A percentile compares a stretch with the other conserved stretches of the same genome.
Evolutionary conservation across 164 flowering plant genomes (phyloP).

Genomic region (Platanus orientalis): DNA sequence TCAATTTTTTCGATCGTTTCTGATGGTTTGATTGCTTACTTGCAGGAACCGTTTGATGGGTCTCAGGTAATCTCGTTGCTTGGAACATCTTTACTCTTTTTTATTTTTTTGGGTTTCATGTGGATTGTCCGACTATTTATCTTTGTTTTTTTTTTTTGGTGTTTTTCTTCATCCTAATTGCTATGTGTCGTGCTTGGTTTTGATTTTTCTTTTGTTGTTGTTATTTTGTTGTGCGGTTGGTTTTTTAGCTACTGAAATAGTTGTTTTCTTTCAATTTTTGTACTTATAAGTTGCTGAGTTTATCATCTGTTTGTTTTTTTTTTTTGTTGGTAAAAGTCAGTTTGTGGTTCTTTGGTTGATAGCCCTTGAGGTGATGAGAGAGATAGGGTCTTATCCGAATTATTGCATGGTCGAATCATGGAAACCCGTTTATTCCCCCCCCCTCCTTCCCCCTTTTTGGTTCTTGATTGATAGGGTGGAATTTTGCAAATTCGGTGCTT

Average conservation of each 20-base stretch:
- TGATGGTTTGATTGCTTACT: conserved; percentile 7
- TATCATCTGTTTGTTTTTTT: neutral
- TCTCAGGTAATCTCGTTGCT: conserved; percentile 11
- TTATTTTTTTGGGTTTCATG: neutral
- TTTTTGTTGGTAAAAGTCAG: no score
- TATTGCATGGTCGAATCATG: neutral
- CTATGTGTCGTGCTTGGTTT: neutral
- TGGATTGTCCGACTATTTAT: neutral
- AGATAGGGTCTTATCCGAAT: neutral
- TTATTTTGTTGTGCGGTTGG: neutral
- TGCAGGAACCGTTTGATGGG: conserved; percentile 2
- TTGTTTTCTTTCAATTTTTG: conserved; percentile 3
- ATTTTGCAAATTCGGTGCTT: no score
- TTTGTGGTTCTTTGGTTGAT: neutral
- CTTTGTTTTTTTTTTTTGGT: neutral
- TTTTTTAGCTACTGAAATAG: conserved; percentile 1
- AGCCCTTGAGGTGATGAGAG: neutral
- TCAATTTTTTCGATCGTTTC: conserved; percentile 4
- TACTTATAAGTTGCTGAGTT: neutral
- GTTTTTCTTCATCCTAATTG: neutral
- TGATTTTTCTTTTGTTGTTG: neutral
- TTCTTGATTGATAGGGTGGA: no score
- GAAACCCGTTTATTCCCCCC: neutral
- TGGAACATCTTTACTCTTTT: no score
- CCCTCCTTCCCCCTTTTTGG: no score